Conservation (phyloP, 345 rosid species). For the Gossypium arboreum region DNA sequence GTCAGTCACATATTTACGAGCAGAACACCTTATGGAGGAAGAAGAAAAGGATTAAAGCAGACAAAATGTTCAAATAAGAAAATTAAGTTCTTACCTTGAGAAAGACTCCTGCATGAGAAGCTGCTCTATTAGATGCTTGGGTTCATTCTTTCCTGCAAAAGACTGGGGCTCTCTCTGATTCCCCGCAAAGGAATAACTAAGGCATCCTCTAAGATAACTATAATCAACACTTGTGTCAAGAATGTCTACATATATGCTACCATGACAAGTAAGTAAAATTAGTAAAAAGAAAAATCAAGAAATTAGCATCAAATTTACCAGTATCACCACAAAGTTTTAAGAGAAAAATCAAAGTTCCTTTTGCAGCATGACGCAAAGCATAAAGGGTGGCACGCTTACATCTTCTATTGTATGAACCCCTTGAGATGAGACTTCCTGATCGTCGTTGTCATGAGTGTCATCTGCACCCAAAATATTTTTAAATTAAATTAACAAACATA, state of each 20-base stretch:
- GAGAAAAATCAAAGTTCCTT: not conserved
- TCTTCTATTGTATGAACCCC: slow-evolving; percentile 30
- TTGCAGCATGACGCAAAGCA: not conserved
- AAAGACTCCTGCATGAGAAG: slow-evolving; percentile 76
- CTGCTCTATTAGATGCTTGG: slow-evolving; percentile 67
- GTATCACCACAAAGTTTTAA: not conserved
- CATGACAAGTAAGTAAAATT: not conserved
- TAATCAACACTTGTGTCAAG: not conserved
- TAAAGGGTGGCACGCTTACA: slow-evolving; percentile 25
- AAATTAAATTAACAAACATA: not conserved
- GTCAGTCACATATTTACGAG: not conserved
- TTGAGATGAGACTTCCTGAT: slow-evolving; percentile 28
- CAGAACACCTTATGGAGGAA: not conserved
- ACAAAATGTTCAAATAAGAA: slow-evolving; percentile 9
- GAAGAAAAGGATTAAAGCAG: not conserved
- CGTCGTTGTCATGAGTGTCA: slow-evolving; percentile 39
- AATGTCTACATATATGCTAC: not conserved
- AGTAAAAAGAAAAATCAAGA: not conserved
- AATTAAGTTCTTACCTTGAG: slow-evolving; percentile 48
- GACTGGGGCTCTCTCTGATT: slow-evolving; percentile 25
- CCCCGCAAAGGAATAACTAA: slow-evolving; percentile 11
- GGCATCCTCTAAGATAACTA: not conserved
- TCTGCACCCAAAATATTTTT: slow-evolving; percentile 32
- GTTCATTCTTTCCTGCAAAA: slow-evolving; percentile 32
- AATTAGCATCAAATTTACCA: not conserved